phyloP scores from a whole-genome alignment of 352 stramenopile genomes.

The Albugo candida region DNA sequence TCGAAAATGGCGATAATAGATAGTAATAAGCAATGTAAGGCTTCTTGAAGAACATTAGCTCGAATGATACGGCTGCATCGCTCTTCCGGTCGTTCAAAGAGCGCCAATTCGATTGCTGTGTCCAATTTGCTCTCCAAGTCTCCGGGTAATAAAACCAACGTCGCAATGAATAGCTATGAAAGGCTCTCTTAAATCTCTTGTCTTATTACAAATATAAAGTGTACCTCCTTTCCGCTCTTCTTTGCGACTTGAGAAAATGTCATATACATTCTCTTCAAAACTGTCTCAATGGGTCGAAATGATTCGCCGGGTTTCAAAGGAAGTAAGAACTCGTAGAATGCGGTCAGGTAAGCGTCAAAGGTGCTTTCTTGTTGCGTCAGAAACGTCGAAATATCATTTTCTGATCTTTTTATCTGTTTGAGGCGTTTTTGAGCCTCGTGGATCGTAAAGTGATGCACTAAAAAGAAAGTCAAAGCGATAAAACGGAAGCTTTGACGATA shows the following conservation, averaged over 20 bases:
- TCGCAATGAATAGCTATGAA: conserved; percentile 25
- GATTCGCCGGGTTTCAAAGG: conserved; percentile 26
- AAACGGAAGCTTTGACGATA: background rate
- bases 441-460: background rate
- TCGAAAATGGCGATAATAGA: too few species aligned
- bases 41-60: conserved; percentile 7
- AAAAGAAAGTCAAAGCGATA: background rate
- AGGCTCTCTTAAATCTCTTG: background rate
- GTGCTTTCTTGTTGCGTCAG: conserved; percentile 5
- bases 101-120: conserved; percentile 31
- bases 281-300: conserved; percentile 43
- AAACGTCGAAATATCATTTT: too few species aligned
- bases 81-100: conserved; percentile 17
- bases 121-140: conserved; percentile 32
- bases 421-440: conserved; percentile 7
- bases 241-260: conserved; percentile 39
- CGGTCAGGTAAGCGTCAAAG: conserved; percentile 19
- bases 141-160: conserved; percentile 29
- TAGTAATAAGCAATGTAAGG: too few species aligned
- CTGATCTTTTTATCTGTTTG: conserved; percentile 11
- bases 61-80: conserved; percentile 17
- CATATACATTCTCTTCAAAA: conserved; percentile 37
- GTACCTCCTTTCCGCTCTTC: conserved; percentile 32
- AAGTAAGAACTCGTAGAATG: conserved; percentile 38
- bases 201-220: background rate